Evolutionary conservation across 352 stramenopile genomes (phyloP), one percentile per base, ranked within the genome.

Genomic region (Pythium myriotylum): DNA sequence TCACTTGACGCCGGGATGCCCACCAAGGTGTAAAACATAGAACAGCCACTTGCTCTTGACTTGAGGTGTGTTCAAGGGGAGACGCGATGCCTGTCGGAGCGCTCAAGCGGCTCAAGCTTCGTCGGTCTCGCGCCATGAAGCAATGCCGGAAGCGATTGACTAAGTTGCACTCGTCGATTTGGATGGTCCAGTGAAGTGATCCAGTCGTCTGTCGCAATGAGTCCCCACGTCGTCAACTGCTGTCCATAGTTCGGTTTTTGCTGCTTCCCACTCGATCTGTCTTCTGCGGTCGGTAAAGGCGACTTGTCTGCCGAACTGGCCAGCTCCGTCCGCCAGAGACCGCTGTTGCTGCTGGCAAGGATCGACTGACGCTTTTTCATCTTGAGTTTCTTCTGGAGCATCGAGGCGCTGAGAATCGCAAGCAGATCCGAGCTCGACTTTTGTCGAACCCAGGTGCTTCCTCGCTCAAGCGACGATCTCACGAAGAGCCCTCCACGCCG

Each of bases 381-480:
- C 48, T 45, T 39, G 0, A 70, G 40, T 4, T 33, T 20, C 10
- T 37, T 46, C 23, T 64, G 27, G 8, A 54, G 20, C 20, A 35
- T 48, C 29, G 48, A 50, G 49, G 68, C 65, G 43, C 65, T 68
- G 14, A 72, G 35, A 3, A 14, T 19, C 4, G 24, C 19, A 2
- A 59, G 41, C 20, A 58, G 19, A 51, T 65, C 48, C 22, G 51
- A 56, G 7, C 33, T 22, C 17, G 60, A 59, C 14, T 22, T 39
- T 20, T 62, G 49, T 0, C 66, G 66, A 17, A 69, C 66, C 41
- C 17, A 63, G 17, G 60, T 70, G 19, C 49, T 41, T 1, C 29
- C 51, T 12, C 51, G 61, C 4, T 73, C 57, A 0, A 73, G 52
- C 4, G 66, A 70, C 29, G 54, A 48, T 8, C 13, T n/a, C 33